Conservation (phyloP, 2,329 filamentous ascomycete genomes). For the Fusarium sp. region DNA sequence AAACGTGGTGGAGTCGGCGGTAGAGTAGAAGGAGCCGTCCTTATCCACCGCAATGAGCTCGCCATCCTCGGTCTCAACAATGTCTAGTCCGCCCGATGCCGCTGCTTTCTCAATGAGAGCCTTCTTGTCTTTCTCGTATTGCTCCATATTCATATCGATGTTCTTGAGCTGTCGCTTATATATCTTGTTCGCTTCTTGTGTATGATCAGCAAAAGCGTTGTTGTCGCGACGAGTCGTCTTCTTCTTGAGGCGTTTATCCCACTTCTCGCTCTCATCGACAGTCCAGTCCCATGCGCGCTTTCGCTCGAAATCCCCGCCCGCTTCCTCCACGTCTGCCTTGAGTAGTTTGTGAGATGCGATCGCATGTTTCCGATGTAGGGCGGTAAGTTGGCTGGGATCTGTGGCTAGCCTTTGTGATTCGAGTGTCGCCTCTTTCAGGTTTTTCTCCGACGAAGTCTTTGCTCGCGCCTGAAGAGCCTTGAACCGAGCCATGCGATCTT, state of each 20-base stretch:
- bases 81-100: constrained; percentile 83
- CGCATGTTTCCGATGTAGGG: constrained; percentile 84
- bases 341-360: constrained; percentile 91
- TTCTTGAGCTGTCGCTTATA: constrained; percentile 91
- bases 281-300: constrained; percentile 99
- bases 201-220: constrained; percentile 89
- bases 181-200: constrained; percentile 85
- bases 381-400: constrained; percentile 78
- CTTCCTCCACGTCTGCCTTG: constrained; percentile 86
- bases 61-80: constrained; percentile 93
- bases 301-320: constrained; percentile 92
- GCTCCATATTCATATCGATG: constrained; percentile 77
- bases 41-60: constrained; percentile 94
- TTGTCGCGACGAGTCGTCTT: constrained; percentile 82
- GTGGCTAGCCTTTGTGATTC: constrained; percentile 82
- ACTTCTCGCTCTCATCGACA: constrained; percentile 88
- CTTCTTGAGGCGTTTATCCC: constrained; percentile 91
- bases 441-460: constrained; percentile 74
- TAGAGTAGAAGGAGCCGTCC: constrained; percentile 89
- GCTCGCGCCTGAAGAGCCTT: constrained; percentile 85
- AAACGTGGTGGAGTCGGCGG: constrained; percentile 82
- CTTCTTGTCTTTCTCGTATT: constrained; percentile 88
- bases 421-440: constrained; percentile 82
- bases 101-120: constrained; percentile 86
- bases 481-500: constrained; percentile 81